Evolutionary conservation across 2,329 filamentous ascomycete species (phyloP).

Genomic region (Pseudogymnoascus sp.): DNA sequence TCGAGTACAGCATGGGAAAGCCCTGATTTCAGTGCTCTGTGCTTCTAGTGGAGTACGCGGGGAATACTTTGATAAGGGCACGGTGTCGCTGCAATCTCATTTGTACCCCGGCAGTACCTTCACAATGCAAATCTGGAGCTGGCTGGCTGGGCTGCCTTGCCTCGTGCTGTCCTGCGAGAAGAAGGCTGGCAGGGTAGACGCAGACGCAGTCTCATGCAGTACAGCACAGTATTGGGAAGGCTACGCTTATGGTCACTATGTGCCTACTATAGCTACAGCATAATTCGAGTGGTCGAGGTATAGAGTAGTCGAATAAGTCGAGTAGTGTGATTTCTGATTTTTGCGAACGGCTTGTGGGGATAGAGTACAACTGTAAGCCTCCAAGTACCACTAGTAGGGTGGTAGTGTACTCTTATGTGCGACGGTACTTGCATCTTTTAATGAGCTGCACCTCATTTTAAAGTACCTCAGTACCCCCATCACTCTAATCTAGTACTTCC

Average conservation of each 20-base stretch:
- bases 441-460: neutral
- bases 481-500: neutral
- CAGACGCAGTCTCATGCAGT: too few relatives aligned
- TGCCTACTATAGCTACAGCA: too few relatives aligned
- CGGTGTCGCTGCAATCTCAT: neutral
- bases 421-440: neutral
- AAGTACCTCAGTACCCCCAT: neutral
- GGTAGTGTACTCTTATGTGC: neutral
- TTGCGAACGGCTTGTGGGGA: constrained; percentile 1
- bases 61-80: neutral
- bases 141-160: neutral
- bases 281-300: too few relatives aligned
- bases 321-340: neutral
- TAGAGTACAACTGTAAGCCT: neutral
- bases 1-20: neutral
- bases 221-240: neutral
- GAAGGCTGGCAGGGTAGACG: neutral
- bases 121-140: neutral
- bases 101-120: neutral
- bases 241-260: neutral
- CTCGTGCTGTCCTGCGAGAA: neutral
- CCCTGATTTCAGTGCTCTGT: neutral
- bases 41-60: neutral
- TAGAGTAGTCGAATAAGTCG: neutral
- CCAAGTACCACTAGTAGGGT: neutral